Base-by-base conservation (phyloP, 176 grass and related monocot genomes). In the Carex scoparia region DNA sequence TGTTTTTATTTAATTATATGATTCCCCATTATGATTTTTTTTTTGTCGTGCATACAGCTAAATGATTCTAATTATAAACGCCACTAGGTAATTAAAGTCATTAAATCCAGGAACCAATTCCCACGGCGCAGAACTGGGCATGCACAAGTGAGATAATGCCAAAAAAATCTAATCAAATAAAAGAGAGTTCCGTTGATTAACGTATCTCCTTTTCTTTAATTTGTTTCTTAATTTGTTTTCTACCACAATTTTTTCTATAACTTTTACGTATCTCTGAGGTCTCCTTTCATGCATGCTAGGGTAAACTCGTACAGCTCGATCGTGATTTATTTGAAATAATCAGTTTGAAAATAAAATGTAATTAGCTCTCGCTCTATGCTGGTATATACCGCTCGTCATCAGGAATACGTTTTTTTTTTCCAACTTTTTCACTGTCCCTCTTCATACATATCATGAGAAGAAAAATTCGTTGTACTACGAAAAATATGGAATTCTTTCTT, bases 121-220 rank as follows among this genome's bases (percentile, higher is more conserved):
- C 30, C 18, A 13, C 16, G 16, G 9, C 7, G 7, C 69, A 44
- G 7, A 74, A 74, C 18, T 75, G 44, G 3, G n/a, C 4, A 77
- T 15, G n/a, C 12, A 77, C n/a, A 55, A 16, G 19, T 77, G 32
- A 77, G n/a, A 75, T 28, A 53, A 77, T 15, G 19, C 73, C 73
- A 56, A 77, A 55, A 32, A 15, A 0, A 76, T 27, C 27, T 51
- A 73, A 46, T 49, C 11, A 75, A 16, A 19, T 4, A 12, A 4
- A 33, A 54, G 49, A 77, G 73, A 77, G 51, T 77, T 77, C 49
- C 56, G 51, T 77, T 53, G 73, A 56, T 77, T 77, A 77, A 77
- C 73, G 73, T 12, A 56, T 77, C 73, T 77, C 73, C 73, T 77
- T 77, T 77, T 56, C 23, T 56, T 77, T 32, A 27, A 14, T 77